These are phyloP conservation scores for Roridomyces roridus DNA, from an alignment of 768 basidiomycete genomes.

Conservation along the genomic window DNA sequence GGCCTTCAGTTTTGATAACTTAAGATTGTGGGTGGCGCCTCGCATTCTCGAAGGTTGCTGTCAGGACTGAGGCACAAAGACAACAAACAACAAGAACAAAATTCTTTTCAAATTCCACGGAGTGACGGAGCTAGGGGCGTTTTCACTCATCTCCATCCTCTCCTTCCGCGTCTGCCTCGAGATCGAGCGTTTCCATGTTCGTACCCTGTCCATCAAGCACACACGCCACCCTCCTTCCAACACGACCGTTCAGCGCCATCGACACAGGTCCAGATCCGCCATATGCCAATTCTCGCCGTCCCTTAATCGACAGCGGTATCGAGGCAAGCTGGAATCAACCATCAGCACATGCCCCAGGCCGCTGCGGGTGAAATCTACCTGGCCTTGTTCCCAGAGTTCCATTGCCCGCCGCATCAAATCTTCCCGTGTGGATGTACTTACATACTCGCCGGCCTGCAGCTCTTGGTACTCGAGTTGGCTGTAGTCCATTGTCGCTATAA, in stretches of 20 bases:
- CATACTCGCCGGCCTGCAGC: conserved; percentile 53
- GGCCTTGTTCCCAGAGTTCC: conserved; percentile 62
- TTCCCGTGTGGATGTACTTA: conserved; percentile 63
- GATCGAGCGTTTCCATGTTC: conserved; percentile 74
- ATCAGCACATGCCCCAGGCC: conserved; percentile 37
- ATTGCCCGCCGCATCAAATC: conserved; percentile 66
- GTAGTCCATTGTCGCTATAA: conserved; percentile 71
- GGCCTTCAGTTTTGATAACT: conserved; percentile 52
- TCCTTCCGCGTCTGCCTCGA: conserved; percentile 71
- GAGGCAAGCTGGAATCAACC: conserved; percentile 53
- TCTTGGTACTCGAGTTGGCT: conserved; percentile 63
- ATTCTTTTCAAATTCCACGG: conserved; percentile 18
- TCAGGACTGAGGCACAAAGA: conserved; percentile 19
- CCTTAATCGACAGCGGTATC: conserved; percentile 57
- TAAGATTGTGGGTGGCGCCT: conserved; percentile 48
- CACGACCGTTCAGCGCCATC: conserved; percentile 77
- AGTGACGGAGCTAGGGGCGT: conserved; percentile 6
- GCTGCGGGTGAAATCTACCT: conserved; percentile 55
- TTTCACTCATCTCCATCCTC: conserved; percentile 35
- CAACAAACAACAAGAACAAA: too few relatives aligned
- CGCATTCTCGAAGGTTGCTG: conserved; percentile 48
- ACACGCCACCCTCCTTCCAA: conserved; percentile 77
- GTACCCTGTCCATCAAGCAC: conserved; percentile 70
- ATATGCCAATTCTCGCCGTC: conserved; percentile 59
- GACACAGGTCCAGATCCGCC: conserved; percentile 59